Evolutionary conservation across 2,329 filamentous ascomycete species (phyloP).

Genomic region (Ramularia endophylla): DNA sequence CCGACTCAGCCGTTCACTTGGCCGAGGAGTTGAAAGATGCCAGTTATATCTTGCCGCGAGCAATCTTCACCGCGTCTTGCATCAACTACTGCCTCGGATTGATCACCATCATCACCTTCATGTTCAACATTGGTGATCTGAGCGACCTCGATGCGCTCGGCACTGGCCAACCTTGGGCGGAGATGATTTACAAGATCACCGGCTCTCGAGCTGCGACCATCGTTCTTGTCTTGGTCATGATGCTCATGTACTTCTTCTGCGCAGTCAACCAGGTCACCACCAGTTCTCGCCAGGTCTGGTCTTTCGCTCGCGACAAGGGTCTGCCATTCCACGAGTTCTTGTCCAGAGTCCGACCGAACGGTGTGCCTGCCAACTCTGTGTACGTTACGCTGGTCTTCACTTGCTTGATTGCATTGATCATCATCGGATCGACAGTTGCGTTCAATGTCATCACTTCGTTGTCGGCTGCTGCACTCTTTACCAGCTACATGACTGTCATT

Average conservation of each 20-base stretch:
- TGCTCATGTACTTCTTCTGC: slow-evolving; percentile 24
- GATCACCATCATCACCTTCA: slow-evolving; percentile 25
- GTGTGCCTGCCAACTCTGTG: slow-evolving; percentile 27
- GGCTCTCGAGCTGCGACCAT: slow-evolving; percentile 22
- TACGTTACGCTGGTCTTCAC: slow-evolving; percentile 22
- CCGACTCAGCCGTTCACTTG: slow-evolving; percentile 36
- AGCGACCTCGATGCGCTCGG: slow-evolving; percentile 11
- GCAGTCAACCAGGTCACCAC: slow-evolving; percentile 26
- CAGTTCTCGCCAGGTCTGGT: slow-evolving; percentile 25
- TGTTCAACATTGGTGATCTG: slow-evolving; percentile 24
- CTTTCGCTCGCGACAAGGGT: slow-evolving; percentile 27
- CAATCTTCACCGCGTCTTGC: slow-evolving; percentile 27
- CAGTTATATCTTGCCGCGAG: slow-evolving; percentile 24
- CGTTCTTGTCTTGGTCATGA: slow-evolving; percentile 21
- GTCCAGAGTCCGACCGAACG: slow-evolving; percentile 19
- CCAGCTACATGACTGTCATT: slow-evolving; percentile 21
- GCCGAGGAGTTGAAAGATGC: slow-evolving; percentile 28
- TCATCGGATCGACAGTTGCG: slow-evolving; percentile 35
- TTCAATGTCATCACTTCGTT: slow-evolving; percentile 40
- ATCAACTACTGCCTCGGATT: slow-evolving; percentile 29
- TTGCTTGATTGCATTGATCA: slow-evolving; percentile 30
- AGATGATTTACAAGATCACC: slow-evolving; percentile 22
- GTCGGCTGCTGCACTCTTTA: slow-evolving; percentile 22
- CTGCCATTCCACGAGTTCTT: slow-evolving; percentile 25
- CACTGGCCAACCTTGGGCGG: slow-evolving; percentile 23